Base-by-base conservation (phyloP, 2,329 filamentous ascomycete genomes). In the Colletotrichum tanaceti region DNA sequence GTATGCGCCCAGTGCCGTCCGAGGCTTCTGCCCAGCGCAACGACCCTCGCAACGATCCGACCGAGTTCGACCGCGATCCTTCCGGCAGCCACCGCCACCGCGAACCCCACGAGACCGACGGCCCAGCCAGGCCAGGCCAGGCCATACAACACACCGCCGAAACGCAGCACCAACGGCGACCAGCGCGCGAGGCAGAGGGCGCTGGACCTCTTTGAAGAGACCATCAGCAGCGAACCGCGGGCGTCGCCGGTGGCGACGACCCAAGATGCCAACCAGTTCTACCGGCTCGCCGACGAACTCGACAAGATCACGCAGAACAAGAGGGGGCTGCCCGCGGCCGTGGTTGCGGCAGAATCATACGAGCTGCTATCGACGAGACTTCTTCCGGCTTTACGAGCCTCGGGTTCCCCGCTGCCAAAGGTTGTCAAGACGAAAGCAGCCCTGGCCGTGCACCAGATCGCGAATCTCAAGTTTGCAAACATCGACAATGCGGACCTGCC, bases 1-100 rank as follows among this genome's bases (percentile, higher is more conserved):
- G 72, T 75, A 66, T 81, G 79, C 73, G 75, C 74, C 70, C 77
- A 75, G 73, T 81, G 79, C 71, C 74, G 70, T 24, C 63, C 50
- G 20, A 69, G 55, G 58, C 61, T 72, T 11, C 49, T 71, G 41
- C 55, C 63, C 35, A 46, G 50, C 41, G 55, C 67, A 28, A 44
- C 59, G 18, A 52, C 43, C 14, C 22, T 55, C 49, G 39, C 49
- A n/a, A 32, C 49, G 11, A 41, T 49, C 49, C 62, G 67, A n/a
- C 49, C 58, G 22, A 66, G 49, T n/a, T 71, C 67, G 63, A 71
- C 70, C 20, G 44, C 58, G 20, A 70, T 46, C 53, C 55, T 44
- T 28, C 52, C 67, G 20, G 44, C 62, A 38, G 57, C 41, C 57
- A 46, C 66, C 38, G 43, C 63, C 43, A 35, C 32, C 32, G 32